phyloP scores from a whole-genome alignment of 2,329 filamentous ascomycete species.

The Aspergillus tanneri region DNA sequence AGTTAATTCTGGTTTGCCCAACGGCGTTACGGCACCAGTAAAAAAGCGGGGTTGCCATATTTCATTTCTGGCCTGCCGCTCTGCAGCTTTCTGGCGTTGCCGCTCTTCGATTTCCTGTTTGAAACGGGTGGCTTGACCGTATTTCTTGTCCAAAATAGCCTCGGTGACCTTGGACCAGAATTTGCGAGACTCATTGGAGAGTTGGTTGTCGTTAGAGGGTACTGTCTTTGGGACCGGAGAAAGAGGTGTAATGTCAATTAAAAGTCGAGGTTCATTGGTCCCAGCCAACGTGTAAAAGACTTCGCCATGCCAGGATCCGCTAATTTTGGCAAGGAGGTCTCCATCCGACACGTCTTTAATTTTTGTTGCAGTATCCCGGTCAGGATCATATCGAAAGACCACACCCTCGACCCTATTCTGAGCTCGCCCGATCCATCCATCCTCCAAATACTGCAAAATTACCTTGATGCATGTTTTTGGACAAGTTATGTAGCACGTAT shows the following conservation, averaged over 20 bases:
- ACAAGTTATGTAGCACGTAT: slow-evolving; percentile 84
- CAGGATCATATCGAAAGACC: slow-evolving; percentile 84
- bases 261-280: slow-evolving; percentile 59
- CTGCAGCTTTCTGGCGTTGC: slow-evolving; percentile 79
- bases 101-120: slow-evolving; percentile 91
- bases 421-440: slow-evolving; percentile 87
- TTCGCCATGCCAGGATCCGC: slow-evolving; percentile 80
- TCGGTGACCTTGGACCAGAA: slow-evolving; percentile 88
- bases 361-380: slow-evolving; percentile 74
- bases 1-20: slow-evolving; percentile 63
- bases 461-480: slow-evolving; percentile 87
- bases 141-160: slow-evolving; percentile 81
- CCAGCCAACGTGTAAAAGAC: slow-evolving; percentile 58
- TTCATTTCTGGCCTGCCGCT: slow-evolving; percentile 67
- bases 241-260: slow-evolving; percentile 87
- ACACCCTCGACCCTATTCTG: slow-evolving; percentile 91
- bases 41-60: slow-evolving; percentile 91
- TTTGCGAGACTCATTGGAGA: slow-evolving; percentile 82
- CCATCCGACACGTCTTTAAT: slow-evolving; percentile 85
- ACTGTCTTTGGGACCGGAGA: slow-evolving; percentile 74
- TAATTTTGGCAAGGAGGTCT: slow-evolving; percentile 77
- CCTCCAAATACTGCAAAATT: slow-evolving; percentile 89
- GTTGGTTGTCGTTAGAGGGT: slow-evolving; percentile 74
- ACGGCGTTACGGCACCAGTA: slow-evolving; percentile 57
- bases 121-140: slow-evolving; percentile 74